Percentiles rank a stretch among this genome's conserved stretches.
phyloP scores from a whole-genome alignment of 495 filamentous ascomycete genomes.

The Penicillium samsonianum region DNA sequence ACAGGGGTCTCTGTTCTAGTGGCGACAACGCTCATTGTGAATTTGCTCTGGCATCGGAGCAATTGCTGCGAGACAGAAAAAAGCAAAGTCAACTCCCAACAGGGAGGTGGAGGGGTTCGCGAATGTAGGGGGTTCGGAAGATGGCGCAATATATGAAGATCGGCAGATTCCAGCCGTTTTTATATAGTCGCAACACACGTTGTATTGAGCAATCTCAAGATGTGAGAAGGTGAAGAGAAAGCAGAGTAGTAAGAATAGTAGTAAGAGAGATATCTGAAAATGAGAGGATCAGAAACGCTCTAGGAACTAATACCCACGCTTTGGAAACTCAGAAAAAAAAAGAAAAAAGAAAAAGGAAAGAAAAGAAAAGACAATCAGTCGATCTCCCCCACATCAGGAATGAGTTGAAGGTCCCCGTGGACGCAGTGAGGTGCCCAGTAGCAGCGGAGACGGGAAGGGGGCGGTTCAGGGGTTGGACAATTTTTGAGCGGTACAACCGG shows the following conservation, averaged over 20 bases:
- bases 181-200: constrained; percentile 1
- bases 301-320: neutral
- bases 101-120: constrained; percentile 15
- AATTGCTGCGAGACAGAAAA: constrained; percentile 11
- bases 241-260: neutral
- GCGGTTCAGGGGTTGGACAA: constrained; percentile 32
- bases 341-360: constrained; percentile 1
- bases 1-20: constrained; percentile 43
- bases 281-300: constrained; percentile 1
- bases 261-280: neutral
- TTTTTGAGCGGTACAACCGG: neutral
- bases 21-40: constrained; percentile 47
- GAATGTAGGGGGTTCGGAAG: constrained; percentile 26
- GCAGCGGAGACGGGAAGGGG: constrained; percentile 31
- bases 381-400: constrained; percentile 32
- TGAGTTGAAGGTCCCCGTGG: constrained; percentile 14
- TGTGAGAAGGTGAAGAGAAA: neutral
- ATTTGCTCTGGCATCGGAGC: constrained; percentile 27
- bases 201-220: neutral
- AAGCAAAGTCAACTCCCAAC: constrained; percentile 14
- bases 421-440: neutral
- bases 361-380: constrained; percentile 13
- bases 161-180: constrained; percentile 21
- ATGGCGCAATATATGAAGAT: constrained; percentile 24
- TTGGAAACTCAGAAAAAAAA: neutral